Percentiles rank a stretch among this genome's conserved stretches.
phyloP scores from a whole-genome alignment of 139 green algal species.

The Dunaliella primolecta region DNA sequence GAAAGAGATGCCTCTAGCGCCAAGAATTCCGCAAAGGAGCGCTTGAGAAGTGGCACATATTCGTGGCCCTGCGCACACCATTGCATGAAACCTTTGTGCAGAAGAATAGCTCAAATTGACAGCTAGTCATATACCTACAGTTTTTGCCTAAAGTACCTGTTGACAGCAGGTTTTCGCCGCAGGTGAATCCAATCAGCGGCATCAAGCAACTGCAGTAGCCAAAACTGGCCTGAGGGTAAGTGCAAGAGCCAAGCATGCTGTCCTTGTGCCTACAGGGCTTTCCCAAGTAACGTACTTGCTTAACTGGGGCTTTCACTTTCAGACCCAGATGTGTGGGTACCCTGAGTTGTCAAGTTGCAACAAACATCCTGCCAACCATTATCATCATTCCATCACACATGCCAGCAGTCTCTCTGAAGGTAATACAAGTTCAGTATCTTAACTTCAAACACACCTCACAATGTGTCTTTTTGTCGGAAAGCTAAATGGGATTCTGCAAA shows the following conservation, averaged over 20 bases:
- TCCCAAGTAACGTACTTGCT: too few species aligned
- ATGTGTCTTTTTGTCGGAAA: background rate
- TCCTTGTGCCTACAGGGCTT: too few species aligned
- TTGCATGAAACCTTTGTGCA: background rate
- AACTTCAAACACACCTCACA: background rate
- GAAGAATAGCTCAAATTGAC: background rate
- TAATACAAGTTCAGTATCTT: too few species aligned
- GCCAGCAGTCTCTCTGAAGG: too few species aligned
- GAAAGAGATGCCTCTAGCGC: too few species aligned
- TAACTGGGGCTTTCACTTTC: too few species aligned
- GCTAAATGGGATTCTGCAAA: background rate
- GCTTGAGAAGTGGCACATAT: background rate
- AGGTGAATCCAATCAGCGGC: too few species aligned
- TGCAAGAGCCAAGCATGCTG: background rate
- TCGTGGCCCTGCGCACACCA: background rate
- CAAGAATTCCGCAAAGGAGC: background rate
- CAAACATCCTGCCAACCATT: too few species aligned
- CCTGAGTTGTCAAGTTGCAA: too few species aligned
- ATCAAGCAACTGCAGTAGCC: background rate
- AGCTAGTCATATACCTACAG: background rate
- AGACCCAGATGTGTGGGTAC: too few species aligned
- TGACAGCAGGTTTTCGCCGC: background rate
- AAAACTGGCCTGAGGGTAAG: background rate
- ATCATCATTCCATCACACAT: too few species aligned
- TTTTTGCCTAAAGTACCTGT: too few species aligned